Base-by-base conservation (phyloP, 2,329 filamentous ascomycete species). In the Fusarium multiceps region DNA sequence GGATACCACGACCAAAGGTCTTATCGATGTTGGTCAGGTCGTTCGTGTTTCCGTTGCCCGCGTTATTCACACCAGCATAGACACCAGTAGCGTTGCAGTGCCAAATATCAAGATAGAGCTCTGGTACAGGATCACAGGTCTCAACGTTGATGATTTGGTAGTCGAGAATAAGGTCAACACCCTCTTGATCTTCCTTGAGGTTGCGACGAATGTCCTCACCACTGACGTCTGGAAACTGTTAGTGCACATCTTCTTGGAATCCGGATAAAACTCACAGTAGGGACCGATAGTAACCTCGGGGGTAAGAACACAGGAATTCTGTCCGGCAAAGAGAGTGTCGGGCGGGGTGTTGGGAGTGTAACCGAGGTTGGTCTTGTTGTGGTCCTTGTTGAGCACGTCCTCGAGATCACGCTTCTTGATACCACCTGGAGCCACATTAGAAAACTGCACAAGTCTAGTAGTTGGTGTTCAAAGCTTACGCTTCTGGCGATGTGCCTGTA, bases 281-380 rank as follows among this genome's bases (percentile, higher is more conserved):
- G 85, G 85, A 3, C 85, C 85, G 66, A 85, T 78, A 6, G 83
- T 86, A 16, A 83, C 82, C 69, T 87, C 85, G 0, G 84, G 83
- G 4, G 80, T 82, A 14, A 87, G 75, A 8, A 85, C 78, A 57
- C 85, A 87, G 6, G 82, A 80, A 21, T 76, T 78, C 45, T 80
- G 79, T 20, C 78, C 77, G 4, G 78, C 74, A 59, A 84, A 84
- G 13, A 84, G 75, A 65, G 64, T 76, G 0, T 61, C 58, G 51
- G 72, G 64, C 1, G 78, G 63, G 12, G 79, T 79, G 45, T 77
- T 68, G 6, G 71, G 48, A 7, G 74, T 78, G 64, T 78, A 80
- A 5, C 76, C 75, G 7, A 74, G 58, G 42, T 77, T 75, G 8
- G 81, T 81, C 60, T 78, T 71, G 71, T 84, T 82, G 42, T 80